These are phyloP conservation scores for Trametes villosa DNA, from an alignment of 768 basidiomycete genomes.

Conservation along the genomic window DNA sequence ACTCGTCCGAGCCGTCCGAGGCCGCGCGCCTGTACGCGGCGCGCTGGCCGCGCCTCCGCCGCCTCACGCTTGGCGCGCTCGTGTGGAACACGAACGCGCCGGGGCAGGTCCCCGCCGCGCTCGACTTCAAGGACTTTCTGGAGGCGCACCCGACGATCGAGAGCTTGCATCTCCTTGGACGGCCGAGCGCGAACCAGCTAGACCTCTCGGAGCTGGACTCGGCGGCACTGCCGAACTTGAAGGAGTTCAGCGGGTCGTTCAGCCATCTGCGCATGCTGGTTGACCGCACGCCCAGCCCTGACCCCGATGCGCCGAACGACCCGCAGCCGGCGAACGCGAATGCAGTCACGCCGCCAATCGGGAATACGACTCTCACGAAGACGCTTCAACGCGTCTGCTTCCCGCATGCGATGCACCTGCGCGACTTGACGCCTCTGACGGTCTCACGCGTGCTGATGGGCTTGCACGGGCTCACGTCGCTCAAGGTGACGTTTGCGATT, in stretches of 20 bases:
- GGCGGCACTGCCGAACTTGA: conserved; percentile 51
- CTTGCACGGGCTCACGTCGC: conserved; percentile 55
- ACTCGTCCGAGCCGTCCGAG: conserved; percentile 55
- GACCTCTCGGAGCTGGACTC: conserved; percentile 55
- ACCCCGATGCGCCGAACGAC: background rate
- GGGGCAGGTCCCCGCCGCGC: conserved; percentile 43
- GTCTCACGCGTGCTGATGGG: conserved; percentile 63
- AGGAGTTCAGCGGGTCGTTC: conserved; percentile 68
- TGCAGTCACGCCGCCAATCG: background rate
- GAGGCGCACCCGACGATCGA: conserved; percentile 61
- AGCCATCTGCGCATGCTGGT: conserved; percentile 68
- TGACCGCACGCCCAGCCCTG: conserved; percentile 22
- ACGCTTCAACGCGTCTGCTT: conserved; percentile 60
- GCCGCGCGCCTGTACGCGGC: conserved; percentile 59
- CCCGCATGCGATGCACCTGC: conserved; percentile 67
- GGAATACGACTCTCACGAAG: conserved; percentile 39
- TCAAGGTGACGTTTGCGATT: conserved; percentile 69
- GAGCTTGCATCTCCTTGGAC: conserved; percentile 33
- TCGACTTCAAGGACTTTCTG: conserved; percentile 69
- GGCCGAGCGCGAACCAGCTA: conserved; percentile 49
- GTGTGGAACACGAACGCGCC: conserved; percentile 53
- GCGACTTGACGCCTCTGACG: conserved; percentile 66
- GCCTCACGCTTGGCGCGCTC: conserved; percentile 67
- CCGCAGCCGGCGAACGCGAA: conserved; percentile 13
- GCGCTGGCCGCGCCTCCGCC: conserved; percentile 68